Conservation (phyloP, 345 rosid species). For the Erysimum cheiranthoides region DNA sequence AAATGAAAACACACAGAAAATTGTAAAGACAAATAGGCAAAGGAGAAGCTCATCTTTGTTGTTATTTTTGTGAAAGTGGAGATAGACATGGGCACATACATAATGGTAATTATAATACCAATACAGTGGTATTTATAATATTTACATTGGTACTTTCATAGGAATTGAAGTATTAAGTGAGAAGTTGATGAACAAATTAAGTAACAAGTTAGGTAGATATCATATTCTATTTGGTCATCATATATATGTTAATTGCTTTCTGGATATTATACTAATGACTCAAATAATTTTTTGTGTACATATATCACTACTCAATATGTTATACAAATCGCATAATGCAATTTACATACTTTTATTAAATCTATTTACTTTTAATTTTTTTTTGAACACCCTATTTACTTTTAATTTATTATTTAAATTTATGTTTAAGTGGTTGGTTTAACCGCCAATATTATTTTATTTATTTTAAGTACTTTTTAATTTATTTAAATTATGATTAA, state of each 20-base stretch:
- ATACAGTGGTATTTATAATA: background rate
- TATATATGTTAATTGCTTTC: constrained; percentile 2
- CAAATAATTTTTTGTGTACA: background rate
- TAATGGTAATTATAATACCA: constrained; percentile 14
- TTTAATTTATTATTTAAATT: too few species aligned
- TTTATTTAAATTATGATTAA: too few species aligned
- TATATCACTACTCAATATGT: background rate
- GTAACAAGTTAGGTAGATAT: constrained; percentile 21
- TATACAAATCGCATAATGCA: background rate
- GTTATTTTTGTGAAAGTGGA: constrained; percentile 55
- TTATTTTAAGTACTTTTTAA: too few species aligned
- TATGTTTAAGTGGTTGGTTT: too few species aligned
- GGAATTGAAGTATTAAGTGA: constrained; percentile 8
- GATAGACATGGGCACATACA: constrained; percentile 43
- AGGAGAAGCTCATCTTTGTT: constrained; percentile 36
- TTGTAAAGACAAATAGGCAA: constrained; percentile 46
- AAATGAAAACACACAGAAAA: constrained; percentile 46
- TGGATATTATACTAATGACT: background rate
- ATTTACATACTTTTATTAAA: too few species aligned
- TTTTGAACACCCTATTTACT: too few species aligned
- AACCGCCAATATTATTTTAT: too few species aligned
- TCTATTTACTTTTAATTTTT: too few species aligned
- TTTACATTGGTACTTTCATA: constrained; percentile 1
- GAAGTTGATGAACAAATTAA: constrained; percentile 14
- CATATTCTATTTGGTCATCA: background rate